phyloP scores from a whole-genome alignment of 1,139 yeast genomes.

The Starmera stellimalicola region DNA sequence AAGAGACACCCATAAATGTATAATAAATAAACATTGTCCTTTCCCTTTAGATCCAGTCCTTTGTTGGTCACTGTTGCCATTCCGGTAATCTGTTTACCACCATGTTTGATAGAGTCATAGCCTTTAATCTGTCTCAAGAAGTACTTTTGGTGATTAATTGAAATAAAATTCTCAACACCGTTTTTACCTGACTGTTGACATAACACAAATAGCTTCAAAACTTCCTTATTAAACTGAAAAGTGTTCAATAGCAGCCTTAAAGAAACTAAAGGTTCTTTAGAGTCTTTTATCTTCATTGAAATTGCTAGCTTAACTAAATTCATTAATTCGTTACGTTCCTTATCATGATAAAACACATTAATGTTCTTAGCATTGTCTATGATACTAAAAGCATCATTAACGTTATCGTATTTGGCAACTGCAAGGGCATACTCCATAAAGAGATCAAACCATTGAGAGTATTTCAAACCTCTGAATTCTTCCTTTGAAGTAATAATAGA shows the following conservation, averaged over 20 bases:
- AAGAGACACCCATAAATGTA: conserved; percentile 73
- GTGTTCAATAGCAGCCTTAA: conserved; percentile 55
- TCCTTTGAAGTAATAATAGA: conserved; percentile 29
- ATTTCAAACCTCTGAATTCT: conserved; percentile 66
- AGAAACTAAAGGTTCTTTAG: conserved; percentile 41
- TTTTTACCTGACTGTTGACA: conserved; percentile 56
- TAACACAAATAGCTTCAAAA: conserved; percentile 56
- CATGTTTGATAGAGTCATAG: conserved; percentile 56
- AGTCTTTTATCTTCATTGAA: conserved; percentile 47
- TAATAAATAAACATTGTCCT: conserved; percentile 61
- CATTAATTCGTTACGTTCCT: conserved; percentile 44
- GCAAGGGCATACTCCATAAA: conserved; percentile 71
- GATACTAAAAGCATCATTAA: conserved; percentile 61
- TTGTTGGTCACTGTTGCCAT: conserved; percentile 62
- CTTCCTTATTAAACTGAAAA: conserved; percentile 67
- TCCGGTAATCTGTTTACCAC: conserved; percentile 50
- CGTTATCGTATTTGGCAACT: conserved; percentile 51
- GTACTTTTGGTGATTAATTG: conserved; percentile 81
- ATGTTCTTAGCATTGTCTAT: conserved; percentile 68
- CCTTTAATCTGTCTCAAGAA: conserved; percentile 85
- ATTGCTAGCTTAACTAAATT: conserved; percentile 59
- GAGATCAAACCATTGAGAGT: conserved; percentile 77
- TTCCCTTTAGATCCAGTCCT: conserved; percentile 31
- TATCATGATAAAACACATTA: conserved; percentile 64
- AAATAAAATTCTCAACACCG: conserved; percentile 53